Base-by-base conservation (phyloP, 2,329 filamentous ascomycete genomes). In the Fusarium duplospermum region DNA sequence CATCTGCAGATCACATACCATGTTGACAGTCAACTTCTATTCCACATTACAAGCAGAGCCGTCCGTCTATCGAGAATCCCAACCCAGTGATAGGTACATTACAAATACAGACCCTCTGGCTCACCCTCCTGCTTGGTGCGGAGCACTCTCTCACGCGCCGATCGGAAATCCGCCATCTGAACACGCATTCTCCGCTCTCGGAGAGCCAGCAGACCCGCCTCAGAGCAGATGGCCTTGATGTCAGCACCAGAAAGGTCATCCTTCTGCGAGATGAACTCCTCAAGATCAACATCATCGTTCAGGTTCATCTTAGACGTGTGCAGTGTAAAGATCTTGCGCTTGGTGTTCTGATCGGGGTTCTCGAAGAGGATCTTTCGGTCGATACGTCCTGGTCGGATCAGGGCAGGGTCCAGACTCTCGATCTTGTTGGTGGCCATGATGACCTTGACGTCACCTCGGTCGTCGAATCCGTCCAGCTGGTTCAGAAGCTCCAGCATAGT, bases 381-480 rank as follows among this genome's bases (percentile, higher is more conserved):
- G 83, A 99, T 99, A 89, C 96, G 95, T 74, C 96, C 96, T 52
- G 96, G 96, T 76, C 96, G 93, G 81, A 99, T 99, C 77, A 99
- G 88, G 20, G 96, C 96, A 64, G 96, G 96, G 81, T 99, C 97
- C 31, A 99, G 89, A 5, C 94, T 97, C 77, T 99, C 97, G 77
- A 99, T 99, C 90, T 99, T 99, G 91, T 99, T 99, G 76, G 96
- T 99, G 14, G 96, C 97, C 95, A 99, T 98, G 83, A 99, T 96
- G 71, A 99, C 96, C 88, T 99, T 99, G 84, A 99, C 96, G 82
- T 99, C 96, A 77, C 96, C 97, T 70, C 96, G 94, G 84, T 99
- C 97, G 81, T 99, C 96, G 85, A 99, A 99, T 79, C 96, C 96
- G 82, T 99, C 96, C 10, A 99, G 92, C 86, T 99, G 96, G 85